Base-by-base conservation (phyloP, 768 basidiomycete species). In the Phlegmacium glaucopus region DNA sequence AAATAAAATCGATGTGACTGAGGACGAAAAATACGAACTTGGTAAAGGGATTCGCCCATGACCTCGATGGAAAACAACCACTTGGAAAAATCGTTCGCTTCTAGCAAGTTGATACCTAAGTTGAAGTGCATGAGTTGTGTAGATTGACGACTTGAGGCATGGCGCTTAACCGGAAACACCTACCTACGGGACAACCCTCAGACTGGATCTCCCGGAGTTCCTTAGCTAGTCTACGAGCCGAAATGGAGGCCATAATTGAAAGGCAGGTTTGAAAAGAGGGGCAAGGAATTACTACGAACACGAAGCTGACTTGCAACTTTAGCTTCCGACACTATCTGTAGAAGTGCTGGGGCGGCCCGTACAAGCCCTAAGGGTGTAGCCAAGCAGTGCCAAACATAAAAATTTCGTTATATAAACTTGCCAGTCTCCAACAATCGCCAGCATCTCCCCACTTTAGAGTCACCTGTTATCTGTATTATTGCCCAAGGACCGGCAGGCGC, bases 61-160 rank as follows among this genome's bases (percentile, higher is more conserved):
- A 93, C 85, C 63, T 90, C 82, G 59, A 94, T 81, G 3, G 83
- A 77, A 60, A 94, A 82, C 57, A 74, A 64, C 91, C 91, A 94
- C 25, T 76, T 83, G 53, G 76, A 67, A 56, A 91, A 84, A 68
- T 92, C 83, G 44, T 91, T 87, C 4, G 90, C 88, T 44, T 77
- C 75, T 35, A 88, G 58, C 18, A 93, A 75, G 47, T 70, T 78
- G 56, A 93, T 90, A 30, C 91, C 90, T 87, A 6, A 44, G 11
- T 29, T 18, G 15, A 32, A 29, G 38, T n/a, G 16, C 30, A 47
- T 17, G 6, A 26, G 16, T 25, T 13, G 29, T 26, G 29, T 30
- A 25, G 25, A 26, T 4, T 39, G 45, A 26, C 32, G 6, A 2
- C 34, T 16, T 12, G 40, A 55, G 44, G 47, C 38, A 26, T 18